phyloP scores from a whole-genome alignment of 2,329 filamentous ascomycete species.

The Metarhizium album region DNA sequence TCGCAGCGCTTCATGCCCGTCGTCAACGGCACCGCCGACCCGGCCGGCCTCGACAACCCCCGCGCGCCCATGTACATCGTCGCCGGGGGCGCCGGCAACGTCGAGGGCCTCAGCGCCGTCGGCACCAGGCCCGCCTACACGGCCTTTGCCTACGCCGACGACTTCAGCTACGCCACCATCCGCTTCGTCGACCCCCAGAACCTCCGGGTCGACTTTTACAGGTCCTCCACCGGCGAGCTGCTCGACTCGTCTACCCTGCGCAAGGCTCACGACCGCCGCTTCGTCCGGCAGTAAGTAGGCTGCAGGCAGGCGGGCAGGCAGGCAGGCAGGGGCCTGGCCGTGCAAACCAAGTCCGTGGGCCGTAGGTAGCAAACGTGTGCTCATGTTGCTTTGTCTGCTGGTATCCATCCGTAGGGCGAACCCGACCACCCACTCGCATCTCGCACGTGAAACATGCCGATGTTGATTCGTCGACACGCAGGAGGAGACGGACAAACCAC shows the following conservation, averaged over 20 bases:
- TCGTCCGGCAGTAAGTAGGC: constrained; percentile 32
- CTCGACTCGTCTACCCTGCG: constrained; percentile 37
- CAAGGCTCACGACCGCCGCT: constrained; percentile 34
- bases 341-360: too few relatives aligned
- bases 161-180: constrained; percentile 41
- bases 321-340: too few relatives aligned
- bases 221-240: constrained; percentile 34
- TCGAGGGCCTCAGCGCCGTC: constrained; percentile 37
- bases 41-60: constrained; percentile 25
- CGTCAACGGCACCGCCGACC: constrained; percentile 24
- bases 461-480: too few relatives aligned
- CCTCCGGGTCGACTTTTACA: constrained; percentile 39
- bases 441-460: too few relatives aligned
- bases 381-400: too few relatives aligned
- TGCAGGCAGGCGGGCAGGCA: too few relatives aligned
- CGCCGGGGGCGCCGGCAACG: constrained; percentile 44
- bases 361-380: too few relatives aligned
- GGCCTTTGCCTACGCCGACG: constrained; percentile 37
- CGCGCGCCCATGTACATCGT: constrained; percentile 27
- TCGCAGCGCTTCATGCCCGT: constrained; percentile 40
- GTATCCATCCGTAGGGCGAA: too few relatives aligned
- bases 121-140: constrained; percentile 32
- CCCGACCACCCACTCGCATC: too few relatives aligned
- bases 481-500: too few relatives aligned
- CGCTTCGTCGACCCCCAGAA: constrained; percentile 33